Conservation (phyloP, 768 basidiomycete species). For the Vishniacozyma victoriae region DNA sequence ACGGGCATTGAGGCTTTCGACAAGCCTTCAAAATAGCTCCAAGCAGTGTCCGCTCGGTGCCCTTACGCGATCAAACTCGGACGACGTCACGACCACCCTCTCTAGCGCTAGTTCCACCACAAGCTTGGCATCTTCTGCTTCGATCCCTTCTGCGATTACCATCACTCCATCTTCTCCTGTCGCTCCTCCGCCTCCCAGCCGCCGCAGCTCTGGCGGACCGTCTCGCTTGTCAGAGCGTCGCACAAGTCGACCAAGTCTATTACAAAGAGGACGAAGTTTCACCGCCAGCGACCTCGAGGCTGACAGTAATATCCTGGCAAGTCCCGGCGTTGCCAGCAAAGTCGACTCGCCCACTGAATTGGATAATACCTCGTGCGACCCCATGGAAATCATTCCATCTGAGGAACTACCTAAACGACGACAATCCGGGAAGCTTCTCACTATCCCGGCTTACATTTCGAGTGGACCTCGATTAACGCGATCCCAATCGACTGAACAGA, state of each 20-base stretch:
- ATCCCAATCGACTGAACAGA: conserved; percentile 17
- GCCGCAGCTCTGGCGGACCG: conserved; percentile 10
- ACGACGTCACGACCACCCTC: not conserved
- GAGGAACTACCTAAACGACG: not conserved
- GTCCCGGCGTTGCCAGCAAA: not conserved
- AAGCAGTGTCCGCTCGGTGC: conserved; percentile 12
- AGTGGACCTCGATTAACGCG: conserved; percentile 17
- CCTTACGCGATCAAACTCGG: conserved; percentile 5
- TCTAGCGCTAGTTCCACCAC: conserved; percentile 1
- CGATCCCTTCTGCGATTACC: conserved; percentile 15
- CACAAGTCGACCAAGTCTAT: conserved; percentile 21
- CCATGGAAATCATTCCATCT: not conserved
- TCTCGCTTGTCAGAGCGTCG: conserved; percentile 11
- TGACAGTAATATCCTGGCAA: conserved; percentile 9
- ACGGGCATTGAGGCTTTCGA: conserved; percentile 31
- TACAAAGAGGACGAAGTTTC: conserved; percentile 40
- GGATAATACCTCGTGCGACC: not conserved
- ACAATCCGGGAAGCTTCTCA: conserved; percentile 1
- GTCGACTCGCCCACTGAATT: not conserved
- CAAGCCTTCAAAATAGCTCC: conserved; percentile 33
- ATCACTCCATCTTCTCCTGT: conserved; percentile 24
- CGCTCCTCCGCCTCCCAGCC: conserved; percentile 2
- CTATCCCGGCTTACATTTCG: not conserved
- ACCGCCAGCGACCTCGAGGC: conserved; percentile 37
- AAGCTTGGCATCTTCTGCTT: not conserved